Conservation (phyloP, 164 flowering plant genomes). For the Sedum album region DNA sequence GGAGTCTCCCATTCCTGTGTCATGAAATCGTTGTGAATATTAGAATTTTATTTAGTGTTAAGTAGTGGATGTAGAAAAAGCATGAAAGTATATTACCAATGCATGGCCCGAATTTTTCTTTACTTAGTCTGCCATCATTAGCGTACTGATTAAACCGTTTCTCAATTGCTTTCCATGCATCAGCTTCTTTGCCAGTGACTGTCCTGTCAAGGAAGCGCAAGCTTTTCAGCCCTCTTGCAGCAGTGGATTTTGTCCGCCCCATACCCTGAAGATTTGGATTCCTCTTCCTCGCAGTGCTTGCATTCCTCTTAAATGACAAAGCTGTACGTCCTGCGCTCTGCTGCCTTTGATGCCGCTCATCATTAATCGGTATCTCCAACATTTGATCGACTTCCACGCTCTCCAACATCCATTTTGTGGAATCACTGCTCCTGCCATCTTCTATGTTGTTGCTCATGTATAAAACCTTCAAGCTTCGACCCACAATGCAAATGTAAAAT, state of each 20-base stretch:
- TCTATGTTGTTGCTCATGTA: background rate
- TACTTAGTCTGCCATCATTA: constrained; percentile 38
- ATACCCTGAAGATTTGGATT: constrained; percentile 14
- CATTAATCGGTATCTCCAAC: constrained; percentile 20
- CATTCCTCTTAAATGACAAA: constrained; percentile 14
- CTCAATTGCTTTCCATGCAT: constrained; percentile 66
- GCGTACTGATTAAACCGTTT: constrained; percentile 54
- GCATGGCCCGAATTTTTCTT: constrained; percentile 68
- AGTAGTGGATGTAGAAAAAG: background rate
- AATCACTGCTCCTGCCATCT: constrained; percentile 1
- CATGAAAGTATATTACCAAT: constrained; percentile 37
- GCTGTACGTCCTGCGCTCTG: background rate
- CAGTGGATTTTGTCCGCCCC: constrained; percentile 34
- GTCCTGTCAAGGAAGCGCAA: constrained; percentile 68
- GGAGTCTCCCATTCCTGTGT: constrained; percentile 74
- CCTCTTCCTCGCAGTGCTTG: constrained; percentile 15
- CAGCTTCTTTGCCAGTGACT: constrained; percentile 55
- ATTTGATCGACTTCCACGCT: constrained; percentile 30
- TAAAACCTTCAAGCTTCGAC: background rate
- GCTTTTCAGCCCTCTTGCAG: constrained; percentile 46
- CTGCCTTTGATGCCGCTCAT: background rate
- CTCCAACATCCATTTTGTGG: constrained; percentile 44
- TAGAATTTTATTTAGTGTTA: background rate
- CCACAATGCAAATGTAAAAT: constrained; percentile 2
- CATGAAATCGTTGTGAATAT: background rate